phyloP scores from a whole-genome alignment of 768 basidiomycete genomes.

The Infundibulicybe gibba region DNA sequence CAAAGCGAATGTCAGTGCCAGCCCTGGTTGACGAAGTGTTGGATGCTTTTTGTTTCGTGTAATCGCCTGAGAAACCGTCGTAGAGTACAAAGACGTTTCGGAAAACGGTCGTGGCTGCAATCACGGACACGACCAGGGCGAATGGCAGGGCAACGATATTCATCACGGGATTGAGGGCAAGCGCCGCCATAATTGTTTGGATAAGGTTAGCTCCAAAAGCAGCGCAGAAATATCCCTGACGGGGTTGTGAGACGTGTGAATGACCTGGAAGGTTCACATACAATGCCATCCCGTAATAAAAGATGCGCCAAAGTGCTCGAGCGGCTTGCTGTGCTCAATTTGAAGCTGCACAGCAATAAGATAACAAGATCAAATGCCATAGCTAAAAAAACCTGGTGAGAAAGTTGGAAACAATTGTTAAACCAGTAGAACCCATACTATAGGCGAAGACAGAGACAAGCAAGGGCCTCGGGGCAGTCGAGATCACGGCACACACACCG shows the following conservation, averaged over 20 bases:
- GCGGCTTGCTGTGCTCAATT: slow-evolving; percentile 15
- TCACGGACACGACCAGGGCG: slow-evolving; percentile 30
- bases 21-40: background rate
- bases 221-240: slow-evolving; percentile 25
- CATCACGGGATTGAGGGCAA: slow-evolving; percentile 30
- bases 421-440: slow-evolving; percentile 13
- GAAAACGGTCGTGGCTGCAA: slow-evolving; percentile 31
- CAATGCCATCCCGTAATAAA: slow-evolving; percentile 28
- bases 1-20: slow-evolving; percentile 1
- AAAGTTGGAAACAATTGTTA: background rate
- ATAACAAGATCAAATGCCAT: slow-evolving; percentile 30
- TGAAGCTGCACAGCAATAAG: slow-evolving; percentile 22
- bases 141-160: slow-evolving; percentile 29
- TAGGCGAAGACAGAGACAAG: slow-evolving; percentile 27
- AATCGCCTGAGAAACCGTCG: slow-evolving; percentile 22
- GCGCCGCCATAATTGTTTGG: slow-evolving; percentile 25
- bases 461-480: slow-evolving; percentile 24
- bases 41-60: slow-evolving; percentile 2
- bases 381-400: slow-evolving; percentile 16
- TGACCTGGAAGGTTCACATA: slow-evolving; percentile 5
- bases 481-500: slow-evolving; percentile 25
- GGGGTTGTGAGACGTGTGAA: background rate
- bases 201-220: slow-evolving; percentile 29
- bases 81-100: slow-evolving; percentile 29
- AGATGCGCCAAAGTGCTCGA: slow-evolving; percentile 22